Base-by-base conservation (phyloP, 2,329 filamentous ascomycete species). In the Talaromyces sp. region DNA sequence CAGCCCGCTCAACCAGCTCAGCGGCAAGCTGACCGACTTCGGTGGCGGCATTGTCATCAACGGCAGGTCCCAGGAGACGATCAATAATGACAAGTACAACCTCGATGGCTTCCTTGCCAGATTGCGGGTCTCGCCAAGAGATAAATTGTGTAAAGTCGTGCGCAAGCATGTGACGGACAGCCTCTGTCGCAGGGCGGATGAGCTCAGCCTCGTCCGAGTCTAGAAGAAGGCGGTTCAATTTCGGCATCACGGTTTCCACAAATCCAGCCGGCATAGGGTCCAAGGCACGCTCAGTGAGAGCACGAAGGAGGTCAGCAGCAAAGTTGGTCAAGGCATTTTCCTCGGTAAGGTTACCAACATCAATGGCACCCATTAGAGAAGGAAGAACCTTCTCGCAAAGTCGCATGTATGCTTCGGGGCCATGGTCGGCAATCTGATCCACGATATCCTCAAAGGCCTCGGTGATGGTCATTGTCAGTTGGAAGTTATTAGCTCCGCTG, bases 21-120 rank as follows among this genome's bases (percentile, higher is more conserved):
- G 93, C 93, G 4, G 94, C 94, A 59, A 99, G 83, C 14, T 91
- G 91, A 62, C 94, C 94, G 39, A 99, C 92, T 75, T 99, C 93
- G n/a, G 91, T 90, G 4, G 93, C 94, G 16, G 91, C 90, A 65
- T 93, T 91, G 66, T 99, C 94, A 65, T 95, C 89, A n/a, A 97
- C 87, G 1, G 82, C 76, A 1, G 90, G 88, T 3, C 89, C 87
- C 27, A 99, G 82, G 4, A 99, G 82, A 43, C 93, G 89, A 70
- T 97, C 94, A 57, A 99, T 91, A 63, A 99, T 94, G 59, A 91
- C 85, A 43, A 99, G 82, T 53, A 91, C 90, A 27, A 96, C 87
- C 71, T 97, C 92, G 10, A 97, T 82, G 14, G 93, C 93, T 33
- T 86, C 89, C 64, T 91, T 90, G 36, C 89, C 89, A 40, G 82